Percentiles rank a stretch among this genome's conserved stretches.
phyloP scores from a whole-genome alignment of 2,329 filamentous ascomycete species.

The Phialophora macrospora region DNA sequence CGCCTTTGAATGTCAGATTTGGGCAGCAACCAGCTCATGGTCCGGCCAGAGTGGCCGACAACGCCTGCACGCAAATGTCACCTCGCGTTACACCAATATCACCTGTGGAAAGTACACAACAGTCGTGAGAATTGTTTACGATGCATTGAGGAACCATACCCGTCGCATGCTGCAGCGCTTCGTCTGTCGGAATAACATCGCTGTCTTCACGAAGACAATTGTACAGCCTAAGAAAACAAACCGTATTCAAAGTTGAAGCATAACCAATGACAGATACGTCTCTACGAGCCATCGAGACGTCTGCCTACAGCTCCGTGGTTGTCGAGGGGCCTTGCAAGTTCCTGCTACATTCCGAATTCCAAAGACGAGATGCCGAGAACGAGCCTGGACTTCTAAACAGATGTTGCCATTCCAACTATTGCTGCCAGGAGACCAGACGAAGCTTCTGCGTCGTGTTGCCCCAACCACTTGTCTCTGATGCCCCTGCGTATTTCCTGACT shows the following conservation, averaged over 20 bases:
- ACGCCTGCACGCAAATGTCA: too few species aligned
- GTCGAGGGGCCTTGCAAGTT: not conserved
- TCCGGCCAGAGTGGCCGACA: too few species aligned
- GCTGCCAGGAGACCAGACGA: not conserved
- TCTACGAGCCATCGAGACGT: conserved; percentile 58
- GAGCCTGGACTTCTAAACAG: not conserved
- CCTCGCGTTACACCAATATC: conserved; percentile 8
- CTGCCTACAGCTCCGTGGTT: conserved; percentile 40
- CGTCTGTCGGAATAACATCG: conserved; percentile 22
- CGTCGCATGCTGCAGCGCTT: conserved; percentile 46
- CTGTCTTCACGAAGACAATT: conserved; percentile 48
- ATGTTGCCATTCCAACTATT: not conserved
- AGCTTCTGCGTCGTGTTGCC: not conserved
- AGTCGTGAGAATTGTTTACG: conserved; percentile 59
- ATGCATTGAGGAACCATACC: conserved; percentile 54
- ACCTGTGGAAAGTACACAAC: conserved; percentile 60
- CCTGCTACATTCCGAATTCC: not conserved
- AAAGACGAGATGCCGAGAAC: not conserved
- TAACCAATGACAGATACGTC: conserved; percentile 60
- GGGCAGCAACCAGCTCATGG: too few species aligned
- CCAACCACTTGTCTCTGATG: too few species aligned
- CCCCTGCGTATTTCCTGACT: too few species aligned
- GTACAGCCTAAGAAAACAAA: conserved; percentile 57
- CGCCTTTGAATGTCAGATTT: conserved; percentile 34
- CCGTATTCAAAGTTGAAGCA: conserved; percentile 58